Base-by-base conservation (phyloP, 306 rosid species). In the Cercis canadensis region DNA sequence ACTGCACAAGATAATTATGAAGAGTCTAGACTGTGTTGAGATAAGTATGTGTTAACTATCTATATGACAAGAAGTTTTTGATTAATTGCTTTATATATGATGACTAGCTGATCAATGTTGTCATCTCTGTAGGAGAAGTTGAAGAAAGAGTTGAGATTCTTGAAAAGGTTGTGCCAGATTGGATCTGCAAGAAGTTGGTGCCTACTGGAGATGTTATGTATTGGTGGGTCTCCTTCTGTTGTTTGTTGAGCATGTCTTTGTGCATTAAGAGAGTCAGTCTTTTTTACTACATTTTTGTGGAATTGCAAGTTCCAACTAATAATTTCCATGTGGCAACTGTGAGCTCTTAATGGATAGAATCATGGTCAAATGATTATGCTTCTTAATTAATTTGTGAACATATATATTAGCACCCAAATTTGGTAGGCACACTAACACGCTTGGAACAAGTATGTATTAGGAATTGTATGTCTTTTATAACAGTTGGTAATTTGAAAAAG, bases 1-100 rank as follows among this genome's bases (percentile, higher is more conserved):
- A 53, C 68, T 91, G 80, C 85, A 88, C 53, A 88, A 88, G 85
- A 88, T 88, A 51, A 74, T 86, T 31, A 74, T 80, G 78, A 85
- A 83, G 59, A 77, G 78, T 61, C 67, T 85, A 47, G 84, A 90
- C 68, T 64, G 83, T 62, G 76, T 76, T 53, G 85, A 86, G 67
- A 84, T 79, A 72, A 74, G 97, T 90, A 82, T 13, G 84, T 76
- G 63, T 41, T 63, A n/a, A 13, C 60, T 32, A 57, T 53, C 16
- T 69, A 44, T 49, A 14, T 78, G 46, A 43, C 61, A 19, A 18
- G 67, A 21, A 43, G 55, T 62, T 65, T 67, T 53, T 71, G 62
- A 47, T n/a, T n/a, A n/a, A n/a, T 56, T 81, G 40, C 78, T 37
- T 7, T 33, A 39, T 47, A 19, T 55, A 65, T 67, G 65, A 62